Evolutionary conservation across 495 filamentous ascomycete genomes (phyloP), one percentile per base, ranked within the genome.

Genomic region (Tuber umbilicatum): DNA sequence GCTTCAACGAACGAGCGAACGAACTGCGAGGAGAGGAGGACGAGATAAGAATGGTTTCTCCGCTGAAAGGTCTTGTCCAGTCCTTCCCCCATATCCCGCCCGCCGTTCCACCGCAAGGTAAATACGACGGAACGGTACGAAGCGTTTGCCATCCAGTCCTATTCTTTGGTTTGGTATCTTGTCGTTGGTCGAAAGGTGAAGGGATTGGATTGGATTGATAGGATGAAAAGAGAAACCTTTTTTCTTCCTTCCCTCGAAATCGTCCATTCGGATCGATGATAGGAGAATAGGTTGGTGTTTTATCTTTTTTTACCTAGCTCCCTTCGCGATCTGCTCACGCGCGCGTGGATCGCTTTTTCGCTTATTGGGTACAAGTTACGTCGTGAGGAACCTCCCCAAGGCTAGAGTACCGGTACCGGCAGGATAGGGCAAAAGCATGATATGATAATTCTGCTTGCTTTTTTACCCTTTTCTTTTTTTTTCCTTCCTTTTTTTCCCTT

Each of bases 321-420:
- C 47, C 76, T 64, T 71, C 21, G 72, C 77, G 77, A 79, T 79
- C 77, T 79, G 69, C 75, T 79, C 77, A 79, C 77, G 77, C 77
- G 77, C 76, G 77, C 77, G 76, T 78, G 77, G 77, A 79, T 79
- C 77, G 77, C 73, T 74, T 31, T 79, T 78, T 79, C 77, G 77
- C 77, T 79, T 79, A 79, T 78, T 79, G 76, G 75, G 68, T 41
- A 64, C n/a, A 31, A n/a, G 55, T 64, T 64, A 31, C 55, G 55
- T 64, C 55, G n/a, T 64, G 16, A 17, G 55, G n/a, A 64, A 12
- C 55, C n/a, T 12, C n/a, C 55, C 27, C 55, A 16, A 31, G 12
- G 12, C 55, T 64, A 27, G 55, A 31, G 55, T 64, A 31, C 27
- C 55, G 55, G 55, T 64, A 64, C 50, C 50, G 50, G 23, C n/a